Percentiles rank a stretch among this genome's conserved stretches.
Evolutionary conservation across 2,329 filamentous ascomycete species (phyloP).

Genomic region (Pseudogymnoascus sp.): DNA sequence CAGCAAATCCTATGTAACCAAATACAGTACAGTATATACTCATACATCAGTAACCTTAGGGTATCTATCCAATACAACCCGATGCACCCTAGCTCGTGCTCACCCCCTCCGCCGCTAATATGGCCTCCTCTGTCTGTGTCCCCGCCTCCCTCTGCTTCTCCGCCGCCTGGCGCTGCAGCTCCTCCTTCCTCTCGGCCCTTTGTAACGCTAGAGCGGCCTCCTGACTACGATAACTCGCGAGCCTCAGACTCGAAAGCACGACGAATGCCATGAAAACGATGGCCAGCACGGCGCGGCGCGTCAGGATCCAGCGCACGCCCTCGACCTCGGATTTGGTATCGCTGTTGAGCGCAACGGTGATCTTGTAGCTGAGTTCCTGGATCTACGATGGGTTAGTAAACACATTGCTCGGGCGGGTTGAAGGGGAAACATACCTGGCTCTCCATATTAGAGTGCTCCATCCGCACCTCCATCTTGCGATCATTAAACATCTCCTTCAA

Average conservation of each 20-base stretch:
- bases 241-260: constrained; percentile 51
- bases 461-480: constrained; percentile 81
- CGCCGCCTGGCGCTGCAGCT: constrained; percentile 44
- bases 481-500: constrained; percentile 96
- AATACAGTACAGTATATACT: not conserved
- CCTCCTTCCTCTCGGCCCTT: constrained; percentile 20
- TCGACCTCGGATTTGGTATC: constrained; percentile 91
- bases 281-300: constrained; percentile 53
- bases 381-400: constrained; percentile 43
- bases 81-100: not conserved
- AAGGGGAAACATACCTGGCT: constrained; percentile 50
- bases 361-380: constrained; percentile 93
- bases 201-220: constrained; percentile 21
- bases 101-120: constrained; percentile 2
- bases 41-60: not conserved
- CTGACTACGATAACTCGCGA: constrained; percentile 43
- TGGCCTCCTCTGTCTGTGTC: constrained; percentile 1
- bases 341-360: constrained; percentile 80
- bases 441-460: constrained; percentile 79
- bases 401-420: not conserved
- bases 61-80: constrained; percentile 2
- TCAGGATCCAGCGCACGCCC: constrained; percentile 77
- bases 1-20: not conserved
- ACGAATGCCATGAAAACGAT: constrained; percentile 58
- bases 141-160: not conserved